phyloP scores from a whole-genome alignment of 768 basidiomycete genomes.

The Naematelia encephala region DNA sequence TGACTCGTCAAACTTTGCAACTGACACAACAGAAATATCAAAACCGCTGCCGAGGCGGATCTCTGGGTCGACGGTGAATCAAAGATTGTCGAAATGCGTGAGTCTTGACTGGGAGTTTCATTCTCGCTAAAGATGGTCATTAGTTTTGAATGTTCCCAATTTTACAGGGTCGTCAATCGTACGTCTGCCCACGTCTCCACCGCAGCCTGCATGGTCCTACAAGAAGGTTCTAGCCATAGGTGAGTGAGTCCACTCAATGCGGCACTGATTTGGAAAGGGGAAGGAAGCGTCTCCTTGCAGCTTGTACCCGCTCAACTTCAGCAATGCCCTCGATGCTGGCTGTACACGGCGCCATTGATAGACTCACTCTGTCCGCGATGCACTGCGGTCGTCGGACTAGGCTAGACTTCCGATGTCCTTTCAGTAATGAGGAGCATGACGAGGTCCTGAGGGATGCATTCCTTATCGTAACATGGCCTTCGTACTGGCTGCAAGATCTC shows the following conservation, averaged over 20 bases:
- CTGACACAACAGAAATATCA: not conserved
- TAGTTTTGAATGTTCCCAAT: not conserved
- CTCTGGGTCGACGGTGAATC: not conserved
- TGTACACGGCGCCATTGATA: constrained; percentile 58
- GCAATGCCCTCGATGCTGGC: constrained; percentile 94
- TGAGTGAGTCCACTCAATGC: constrained; percentile 30
- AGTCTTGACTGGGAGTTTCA: not conserved
- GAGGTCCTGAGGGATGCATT: too few species aligned
- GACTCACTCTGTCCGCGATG: constrained; percentile 69
- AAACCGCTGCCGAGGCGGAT: not conserved
- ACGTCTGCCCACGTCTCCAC: not conserved
- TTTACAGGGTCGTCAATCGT: not conserved
- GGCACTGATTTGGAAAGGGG: constrained; percentile 7
- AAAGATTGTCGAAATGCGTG: not conserved
- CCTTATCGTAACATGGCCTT: too few species aligned
- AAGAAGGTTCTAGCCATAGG: not conserved
- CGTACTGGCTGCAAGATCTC: too few species aligned
- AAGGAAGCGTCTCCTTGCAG: constrained; percentile 44
- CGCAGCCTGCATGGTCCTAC: not conserved
- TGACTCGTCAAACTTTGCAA: not conserved
- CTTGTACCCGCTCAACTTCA: constrained; percentile 57
- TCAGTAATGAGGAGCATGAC: too few species aligned
- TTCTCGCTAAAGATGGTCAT: not conserved
- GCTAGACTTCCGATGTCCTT: too few species aligned
- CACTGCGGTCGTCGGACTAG: not conserved